These are phyloP conservation scores for Cyberlindnera xishuangbannaensis DNA, from an alignment of 805 yeast genomes.

Conservation along the genomic window DNA sequence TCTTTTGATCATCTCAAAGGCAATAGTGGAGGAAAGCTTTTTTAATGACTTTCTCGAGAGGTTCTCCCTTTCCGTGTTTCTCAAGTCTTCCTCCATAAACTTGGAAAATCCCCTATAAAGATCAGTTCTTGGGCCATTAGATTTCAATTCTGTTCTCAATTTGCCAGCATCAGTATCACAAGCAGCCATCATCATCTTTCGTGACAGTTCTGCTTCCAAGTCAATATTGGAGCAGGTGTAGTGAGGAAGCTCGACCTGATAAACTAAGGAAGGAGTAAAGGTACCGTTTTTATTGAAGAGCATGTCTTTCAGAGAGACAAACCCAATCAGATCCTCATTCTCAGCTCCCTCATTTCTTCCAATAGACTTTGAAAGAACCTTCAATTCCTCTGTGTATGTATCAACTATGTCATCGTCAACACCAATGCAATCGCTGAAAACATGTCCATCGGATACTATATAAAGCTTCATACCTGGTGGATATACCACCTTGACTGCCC, in stretches of 20 bases:
- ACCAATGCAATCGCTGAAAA: slow-evolving; percentile 58
- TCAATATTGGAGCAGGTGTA: slow-evolving; percentile 35
- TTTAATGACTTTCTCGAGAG: slow-evolving; percentile 40
- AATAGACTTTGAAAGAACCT: slow-evolving; percentile 34
- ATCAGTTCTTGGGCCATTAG: slow-evolving; percentile 45
- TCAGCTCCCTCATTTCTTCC: slow-evolving; percentile 23
- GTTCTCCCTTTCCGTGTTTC: slow-evolving; percentile 33
- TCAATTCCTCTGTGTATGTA: slow-evolving; percentile 39
- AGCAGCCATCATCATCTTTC: slow-evolving; percentile 38
- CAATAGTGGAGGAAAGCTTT: slow-evolving; percentile 45
- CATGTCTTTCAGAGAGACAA: slow-evolving; percentile 36
- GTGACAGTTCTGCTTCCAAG: slow-evolving; percentile 32
- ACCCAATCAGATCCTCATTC: slow-evolving; percentile 30
- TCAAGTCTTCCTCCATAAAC: slow-evolving; percentile 55
- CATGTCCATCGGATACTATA: slow-evolving; percentile 63
- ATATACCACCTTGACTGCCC: slow-evolving; percentile 34
- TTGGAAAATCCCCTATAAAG: slow-evolving; percentile 53
- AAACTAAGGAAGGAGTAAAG: slow-evolving; percentile 27
- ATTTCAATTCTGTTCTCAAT: slow-evolving; percentile 53
- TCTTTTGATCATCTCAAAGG: slow-evolving; percentile 60
- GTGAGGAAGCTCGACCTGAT: slow-evolving; percentile 27
- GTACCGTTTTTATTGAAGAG: slow-evolving; percentile 29
- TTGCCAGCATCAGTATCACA: slow-evolving; percentile 55
- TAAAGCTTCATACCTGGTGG: slow-evolving; percentile 50
- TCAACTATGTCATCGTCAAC: slow-evolving; percentile 53